phyloP scores from a whole-genome alignment of 768 basidiomycete species.

The Kockovaella imperatae region DNA sequence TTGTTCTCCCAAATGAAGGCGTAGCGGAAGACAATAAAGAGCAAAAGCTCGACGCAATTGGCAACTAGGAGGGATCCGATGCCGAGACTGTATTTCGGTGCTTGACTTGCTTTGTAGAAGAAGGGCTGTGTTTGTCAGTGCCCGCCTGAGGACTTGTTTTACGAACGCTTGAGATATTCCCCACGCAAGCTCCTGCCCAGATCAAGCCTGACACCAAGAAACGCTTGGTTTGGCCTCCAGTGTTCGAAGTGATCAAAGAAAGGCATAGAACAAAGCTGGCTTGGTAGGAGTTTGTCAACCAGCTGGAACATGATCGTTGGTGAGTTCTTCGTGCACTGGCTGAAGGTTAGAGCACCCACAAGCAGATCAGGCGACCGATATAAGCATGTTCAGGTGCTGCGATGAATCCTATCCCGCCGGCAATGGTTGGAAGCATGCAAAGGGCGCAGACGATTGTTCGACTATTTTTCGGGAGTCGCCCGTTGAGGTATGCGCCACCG shows the following conservation, averaged over 20 bases:
- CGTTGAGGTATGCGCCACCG: constrained; percentile 37
- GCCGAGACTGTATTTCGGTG: constrained; percentile 41
- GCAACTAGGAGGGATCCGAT: constrained; percentile 41
- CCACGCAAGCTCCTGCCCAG: constrained; percentile 42
- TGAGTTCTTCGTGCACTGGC: neutral
- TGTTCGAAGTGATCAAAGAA: constrained; percentile 47
- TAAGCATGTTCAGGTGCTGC: constrained; percentile 41
- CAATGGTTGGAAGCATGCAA: constrained; percentile 44
- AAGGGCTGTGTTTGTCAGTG: constrained; percentile 9
- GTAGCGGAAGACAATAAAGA: constrained; percentile 36
- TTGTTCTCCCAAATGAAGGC: constrained; percentile 38
- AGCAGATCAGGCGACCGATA: constrained; percentile 42
- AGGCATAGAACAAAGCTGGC: constrained; percentile 40
- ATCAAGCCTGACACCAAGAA: constrained; percentile 41
- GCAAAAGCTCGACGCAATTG: constrained; percentile 36
- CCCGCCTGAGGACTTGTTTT: neutral
- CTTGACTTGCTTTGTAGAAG: constrained; percentile 36
- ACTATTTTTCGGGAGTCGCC: constrained; percentile 33
- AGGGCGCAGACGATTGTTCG: constrained; percentile 36
- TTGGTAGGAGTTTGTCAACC: constrained; percentile 43
- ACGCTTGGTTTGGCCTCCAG: constrained; percentile 47
- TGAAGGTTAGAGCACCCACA: constrained; percentile 18
- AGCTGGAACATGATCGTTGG: constrained; percentile 13
- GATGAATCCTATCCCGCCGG: constrained; percentile 42
- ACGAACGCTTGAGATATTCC: constrained; percentile 31